Evolutionary conservation across 768 basidiomycete species (phyloP), one percentile per base, ranked within the genome.

Genomic region (Agaricus subrufescens): DNA sequence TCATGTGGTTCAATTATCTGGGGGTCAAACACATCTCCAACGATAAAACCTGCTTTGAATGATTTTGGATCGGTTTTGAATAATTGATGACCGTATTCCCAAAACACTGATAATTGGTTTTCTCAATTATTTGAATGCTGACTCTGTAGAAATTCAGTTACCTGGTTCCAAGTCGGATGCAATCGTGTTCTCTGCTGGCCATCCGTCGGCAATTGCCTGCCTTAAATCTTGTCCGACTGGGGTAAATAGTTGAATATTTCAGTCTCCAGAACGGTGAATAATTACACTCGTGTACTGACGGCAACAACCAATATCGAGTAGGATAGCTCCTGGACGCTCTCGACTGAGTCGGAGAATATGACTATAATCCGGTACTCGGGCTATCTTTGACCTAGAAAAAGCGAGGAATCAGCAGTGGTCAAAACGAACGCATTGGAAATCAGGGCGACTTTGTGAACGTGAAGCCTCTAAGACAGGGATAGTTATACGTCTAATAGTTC

Each of bases 21-120:
- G 5, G 75, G 67, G 57, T 84, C 74, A 46, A 87, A 77, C 0
- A 67, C 72, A 57, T 88, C 76, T 0, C 85, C 86, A 11, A 73
- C 66, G 14, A 87, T 51, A 62, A 88, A 87, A 0, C 70, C 65
- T 0, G 74, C 80, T 1, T 82, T 80, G 66, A 83, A 86, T 0
- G 76, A 72, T 39, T 76, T 68, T 0, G 78, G 75, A 0, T 72
- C 80, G 3, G 79, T 74, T 50, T 66, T 75, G 69, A 86, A 89
- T 12, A 88, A 71, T 43, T 79, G 71, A 58, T 87, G 84, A 1
- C 86, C 86, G 4, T 78, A 71, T 4, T 81, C 73, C 85, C 85
- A 87, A 58, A 83, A 82, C 8, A 69, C 85, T 86, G 25, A 9
- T 1, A 23, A 8, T 3, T n/a, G n/a, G n/a, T 1, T 9, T 25